Evolutionary conservation across 345 rosid genomes (phyloP).

Genomic region (Syzygium aqueum): DNA sequence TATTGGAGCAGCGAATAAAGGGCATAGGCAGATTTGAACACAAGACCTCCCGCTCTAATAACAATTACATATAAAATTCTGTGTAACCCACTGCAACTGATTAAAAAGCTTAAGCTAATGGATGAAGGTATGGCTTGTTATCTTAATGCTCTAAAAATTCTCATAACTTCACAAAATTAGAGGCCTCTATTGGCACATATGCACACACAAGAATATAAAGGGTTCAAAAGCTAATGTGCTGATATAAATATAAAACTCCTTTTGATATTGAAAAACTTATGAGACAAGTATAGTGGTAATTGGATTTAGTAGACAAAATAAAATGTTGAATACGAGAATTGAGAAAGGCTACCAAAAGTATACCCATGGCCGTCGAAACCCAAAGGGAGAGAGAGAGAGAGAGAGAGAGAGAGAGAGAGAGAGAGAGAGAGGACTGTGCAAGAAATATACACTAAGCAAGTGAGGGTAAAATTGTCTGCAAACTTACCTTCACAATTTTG

Average conservation of each 20-base stretch:
- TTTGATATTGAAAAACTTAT: not conserved
- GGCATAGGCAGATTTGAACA: not conserved
- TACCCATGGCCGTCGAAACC: not conserved
- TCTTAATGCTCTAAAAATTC: not conserved
- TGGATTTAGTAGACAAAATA: not conserved
- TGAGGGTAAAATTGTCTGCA: conserved; percentile 1
- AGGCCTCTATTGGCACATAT: not conserved
- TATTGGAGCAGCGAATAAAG: not conserved
- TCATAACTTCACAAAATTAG: not conserved
- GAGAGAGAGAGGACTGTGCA: not conserved
- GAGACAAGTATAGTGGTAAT: not conserved
- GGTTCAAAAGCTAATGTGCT: not conserved
- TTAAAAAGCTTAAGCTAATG: not conserved
- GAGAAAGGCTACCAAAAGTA: not conserved
- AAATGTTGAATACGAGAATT: not conserved
- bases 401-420: not conserved
- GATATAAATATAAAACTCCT: not conserved
- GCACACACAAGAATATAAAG: not conserved
- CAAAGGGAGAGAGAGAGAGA: too few relatives aligned
- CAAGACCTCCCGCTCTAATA: not conserved
- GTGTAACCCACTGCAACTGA: not conserved
- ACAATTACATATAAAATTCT: not conserved
- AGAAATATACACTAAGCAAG: not conserved
- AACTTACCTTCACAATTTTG: conserved; percentile 89
- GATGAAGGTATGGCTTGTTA: not conserved